Evolutionary conservation across 2,329 filamentous ascomycete genomes (phyloP), one percentile per base, ranked within the genome.

Genomic region (Nemania bipapillata): DNA sequence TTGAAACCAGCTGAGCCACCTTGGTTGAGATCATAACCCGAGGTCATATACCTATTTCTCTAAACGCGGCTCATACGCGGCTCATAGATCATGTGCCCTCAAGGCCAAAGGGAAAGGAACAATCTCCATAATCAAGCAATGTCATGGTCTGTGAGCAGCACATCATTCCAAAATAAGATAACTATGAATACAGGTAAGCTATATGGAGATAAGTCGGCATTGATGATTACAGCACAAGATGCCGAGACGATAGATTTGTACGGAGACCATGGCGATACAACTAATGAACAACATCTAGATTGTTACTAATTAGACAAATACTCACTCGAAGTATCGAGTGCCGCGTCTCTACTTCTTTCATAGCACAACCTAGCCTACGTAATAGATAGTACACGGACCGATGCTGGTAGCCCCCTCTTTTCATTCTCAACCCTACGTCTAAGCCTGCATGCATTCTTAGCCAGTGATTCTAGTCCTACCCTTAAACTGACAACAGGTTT

Each of bases 1-100:
- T 32, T 40, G 45, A 30, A 40, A 59, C 30, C 1, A 53, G 22
- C 55, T 55, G 37, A 65, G 60, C 61, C 54, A 12, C 37, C 30
- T 50, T 59, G 22, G 17, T 40, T 24, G 28, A 20, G 32, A 32
- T 61, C 40, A 61, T 65, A 68, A 24, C 4, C 9, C 24, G 26
- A 35, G 20, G 32, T 30, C 22, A 37, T 67, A 58, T 56, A 50
- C 24, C 4, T 30, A 56, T 30, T 28, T 32, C 5, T 9, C 32
- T 35, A 47, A 54, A 15, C 45, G 47, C 47, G 53, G 30, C 22
- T 40, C 37, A 26, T 8, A 17, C 37, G n/a, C n/a, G 2, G n/a
- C 20, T 22, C 4, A 22, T 8, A 4, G 6, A 24, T 49, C 24
- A 22, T 30, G 24, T 20, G 26, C n/a, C 42, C 15, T 42, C 1